Conservation (phyloP, 495 filamentous ascomycete species). For the Podospora pseudopauciseta region DNA sequence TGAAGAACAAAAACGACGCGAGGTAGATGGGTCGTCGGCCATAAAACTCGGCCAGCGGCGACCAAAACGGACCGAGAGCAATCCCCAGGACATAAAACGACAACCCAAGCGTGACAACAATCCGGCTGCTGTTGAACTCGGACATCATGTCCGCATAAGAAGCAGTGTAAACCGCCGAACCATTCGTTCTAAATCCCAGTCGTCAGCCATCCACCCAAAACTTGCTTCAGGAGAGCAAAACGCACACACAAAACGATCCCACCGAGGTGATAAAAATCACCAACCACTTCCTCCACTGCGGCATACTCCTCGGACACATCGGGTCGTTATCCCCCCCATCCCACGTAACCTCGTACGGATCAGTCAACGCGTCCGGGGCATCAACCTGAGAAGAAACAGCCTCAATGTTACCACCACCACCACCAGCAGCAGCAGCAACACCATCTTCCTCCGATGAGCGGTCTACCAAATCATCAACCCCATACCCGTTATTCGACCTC, state of each 20-base stretch:
- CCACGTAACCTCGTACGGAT: slow-evolving; percentile 65
- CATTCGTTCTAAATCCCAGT: slow-evolving; percentile 61
- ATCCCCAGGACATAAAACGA: slow-evolving; percentile 76
- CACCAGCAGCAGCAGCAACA: too few species aligned
- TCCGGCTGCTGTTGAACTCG: slow-evolving; percentile 67
- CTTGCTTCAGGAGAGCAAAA: slow-evolving; percentile 18
- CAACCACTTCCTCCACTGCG: slow-evolving; percentile 68
- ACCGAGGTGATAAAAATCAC: slow-evolving; percentile 66
- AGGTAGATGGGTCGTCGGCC: slow-evolving; percentile 85
- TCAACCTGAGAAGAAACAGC: background rate
- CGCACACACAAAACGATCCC: slow-evolving; percentile 82
- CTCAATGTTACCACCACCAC: background rate
- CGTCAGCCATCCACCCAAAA: background rate
- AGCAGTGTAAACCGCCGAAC: slow-evolving; percentile 83
- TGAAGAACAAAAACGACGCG: slow-evolving; percentile 68
- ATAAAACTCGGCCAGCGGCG: slow-evolving; percentile 69
- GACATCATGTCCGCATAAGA: slow-evolving; percentile 77
- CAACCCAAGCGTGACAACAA: slow-evolving; percentile 75
- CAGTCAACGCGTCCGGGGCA: slow-evolving; percentile 30
- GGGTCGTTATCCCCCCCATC: slow-evolving; percentile 68
- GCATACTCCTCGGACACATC: slow-evolving; percentile 66
- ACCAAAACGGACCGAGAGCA: slow-evolving; percentile 69
- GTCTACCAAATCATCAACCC: slow-evolving; percentile 47
- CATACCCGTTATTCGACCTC: slow-evolving; percentile 61
- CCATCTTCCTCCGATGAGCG: slow-evolving; percentile 20